Evolutionary conservation across 2,329 filamentous ascomycete genomes (phyloP), one percentile per base, ranked within the genome.

Genomic region (Aspergillus neoniger): DNA sequence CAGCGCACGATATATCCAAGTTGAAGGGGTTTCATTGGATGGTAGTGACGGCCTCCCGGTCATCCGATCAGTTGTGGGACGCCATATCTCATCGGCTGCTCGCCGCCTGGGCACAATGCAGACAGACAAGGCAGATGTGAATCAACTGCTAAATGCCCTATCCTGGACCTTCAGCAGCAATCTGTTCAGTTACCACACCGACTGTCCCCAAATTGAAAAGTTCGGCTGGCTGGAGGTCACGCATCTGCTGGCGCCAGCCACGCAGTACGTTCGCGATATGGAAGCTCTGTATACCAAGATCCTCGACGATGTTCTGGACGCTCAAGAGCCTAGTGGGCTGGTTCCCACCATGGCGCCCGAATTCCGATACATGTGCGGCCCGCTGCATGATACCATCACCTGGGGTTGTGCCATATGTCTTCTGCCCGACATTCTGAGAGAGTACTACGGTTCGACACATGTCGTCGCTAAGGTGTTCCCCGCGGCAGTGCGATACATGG

Each of bases 201-300:
- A 82, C 63, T 80, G 78, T 58, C 78, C 77, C 5, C 78, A 80
- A 62, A 79, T 80, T 36, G 78, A 82, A 63, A 82, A 82, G 60
- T 82, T 82, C 44, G 80, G 77, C 0, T 82, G 80, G 80, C 73
- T 81, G 0, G 80, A 82, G 65, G 80, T 81, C 5, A 80, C 80
- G 1, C 76, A 78, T 55, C 69, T 82, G 10, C 77, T 82, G 5
- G 76, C 77, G 14, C 78, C 79, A 0, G 75, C 77, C 0, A 80
- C 79, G 0, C 80, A 81, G 57, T 81, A 81, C 55, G 74, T 81
- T 21, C 75, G 77, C 6, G 79, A 81, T 50, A 79, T 81, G 71
- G 80, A 82, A 58, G 70, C 76, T 0, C 67, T 82, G 0, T 80
- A 81, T 60, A 75, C 77, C 41, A 82, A 81, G 61, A 81, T 81